These are phyloP conservation scores for Verticillium zaregamsianum DNA, from an alignment of 2,329 filamentous ascomycete species.

Conservation along the genomic window DNA sequence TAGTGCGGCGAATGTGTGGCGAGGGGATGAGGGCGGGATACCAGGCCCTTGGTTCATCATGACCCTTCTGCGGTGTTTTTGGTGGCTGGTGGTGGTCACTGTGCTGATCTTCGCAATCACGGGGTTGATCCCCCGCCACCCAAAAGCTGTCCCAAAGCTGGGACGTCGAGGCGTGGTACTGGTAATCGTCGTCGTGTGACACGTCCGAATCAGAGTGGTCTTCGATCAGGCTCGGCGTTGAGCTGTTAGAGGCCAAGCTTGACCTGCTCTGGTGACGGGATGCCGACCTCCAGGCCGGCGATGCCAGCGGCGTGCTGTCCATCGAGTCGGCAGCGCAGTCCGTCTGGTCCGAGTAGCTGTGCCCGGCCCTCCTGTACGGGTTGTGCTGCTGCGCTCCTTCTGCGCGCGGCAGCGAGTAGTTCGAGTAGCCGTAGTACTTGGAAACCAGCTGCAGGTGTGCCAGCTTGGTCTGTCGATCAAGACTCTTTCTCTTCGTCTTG, in stretches of 20 bases:
- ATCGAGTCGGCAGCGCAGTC: neutral
- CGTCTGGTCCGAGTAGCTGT: conserved; percentile 4
- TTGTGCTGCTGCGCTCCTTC: conserved; percentile 14
- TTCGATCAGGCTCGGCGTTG: conserved; percentile 45
- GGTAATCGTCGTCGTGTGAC: conserved; percentile 47
- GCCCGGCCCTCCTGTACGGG: conserved; percentile 10
- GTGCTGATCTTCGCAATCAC: conserved; percentile 12
- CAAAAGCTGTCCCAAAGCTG: conserved; percentile 52
- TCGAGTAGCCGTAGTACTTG: conserved; percentile 34
- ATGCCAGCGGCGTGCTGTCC: conserved; percentile 1
- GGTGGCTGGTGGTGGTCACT: conserved; percentile 4
- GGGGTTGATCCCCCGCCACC: conserved; percentile 21
- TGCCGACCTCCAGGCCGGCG: conserved; percentile 5
- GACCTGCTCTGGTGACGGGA: conserved; percentile 24
- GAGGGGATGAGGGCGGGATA: conserved; percentile 15
- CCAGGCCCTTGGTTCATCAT: neutral
- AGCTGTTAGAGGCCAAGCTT: conserved; percentile 42
- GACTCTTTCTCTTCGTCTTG: conserved; percentile 11
- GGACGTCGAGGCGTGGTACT: conserved; percentile 38
- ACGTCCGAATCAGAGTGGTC: conserved; percentile 46
- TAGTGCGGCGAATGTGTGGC: conserved; percentile 12
- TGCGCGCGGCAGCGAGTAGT: conserved; percentile 34
- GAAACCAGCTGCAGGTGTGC: conserved; percentile 33
- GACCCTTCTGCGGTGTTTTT: conserved; percentile 7
- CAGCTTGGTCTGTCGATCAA: conserved; percentile 31